Evolutionary conservation across 2,329 filamentous ascomycete genomes (phyloP), one percentile per base, ranked within the genome.

Genomic region (Pseudocercospora crystallina): DNA sequence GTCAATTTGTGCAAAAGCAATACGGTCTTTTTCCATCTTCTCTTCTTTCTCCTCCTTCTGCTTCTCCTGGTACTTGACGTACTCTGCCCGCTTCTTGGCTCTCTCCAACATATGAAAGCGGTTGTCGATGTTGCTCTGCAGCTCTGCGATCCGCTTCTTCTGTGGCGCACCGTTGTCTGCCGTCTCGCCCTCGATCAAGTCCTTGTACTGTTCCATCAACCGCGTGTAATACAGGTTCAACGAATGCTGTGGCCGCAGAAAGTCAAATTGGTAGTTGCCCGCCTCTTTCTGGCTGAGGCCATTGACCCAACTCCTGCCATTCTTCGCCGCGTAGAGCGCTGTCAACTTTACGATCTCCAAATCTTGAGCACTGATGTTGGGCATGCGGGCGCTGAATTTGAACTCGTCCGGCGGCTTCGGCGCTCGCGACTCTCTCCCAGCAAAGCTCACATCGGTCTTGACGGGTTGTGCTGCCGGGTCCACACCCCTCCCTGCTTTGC

Each of bases 191-290:
- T 83, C 82, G 49, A 96, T 68, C 29, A 96, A 74, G 44, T 86
- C 79, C n/a, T 87, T 87, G 71, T 97, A 97, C 69, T 99, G 94
- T 61, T 97, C 92, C 53, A 96, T 85, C 53, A 96, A 80, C 58
- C 91, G 84, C 61, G 90, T 89, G 72, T 96, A 97, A 75, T 94
- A 97, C 69, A 92, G 91, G 75, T 97, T 90, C 57, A 96, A 85
- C 65, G 89, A 96, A 76, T 99, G 94, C 65, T 96, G 95, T 12
- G 91, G 90, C 47, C 92, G 85, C 46, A 99, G 78, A 67, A 99
- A 99, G 71, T 96, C 90, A 70, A 97, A 99, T 69, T 99, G 92
- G 60, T 85, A 90, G 71, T 96, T 97, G 65, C 87, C 82, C 13
- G 87, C 81, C 74, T 99, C 92, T 59, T 89, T 84, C 73, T 96